These are phyloP conservation scores for Boletus subparvulus DNA, from an alignment of 768 basidiomycete species.

Conservation along the genomic window DNA sequence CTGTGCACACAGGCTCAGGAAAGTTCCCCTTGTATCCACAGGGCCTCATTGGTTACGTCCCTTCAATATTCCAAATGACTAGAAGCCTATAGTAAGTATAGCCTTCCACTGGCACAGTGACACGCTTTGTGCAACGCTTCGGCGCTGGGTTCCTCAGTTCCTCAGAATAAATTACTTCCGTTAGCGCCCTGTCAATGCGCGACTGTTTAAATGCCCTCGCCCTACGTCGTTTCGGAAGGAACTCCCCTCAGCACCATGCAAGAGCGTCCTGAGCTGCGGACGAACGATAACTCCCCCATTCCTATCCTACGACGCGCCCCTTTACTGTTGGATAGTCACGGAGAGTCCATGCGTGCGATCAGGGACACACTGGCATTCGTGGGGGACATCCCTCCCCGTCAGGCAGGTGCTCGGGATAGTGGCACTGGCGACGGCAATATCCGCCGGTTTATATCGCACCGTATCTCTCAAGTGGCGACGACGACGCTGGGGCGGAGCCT, in stretches of 20 bases:
- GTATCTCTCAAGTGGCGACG: constrained; percentile 35
- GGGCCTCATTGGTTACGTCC: no score
- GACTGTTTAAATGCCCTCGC: not conserved
- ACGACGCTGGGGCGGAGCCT: constrained; percentile 31
- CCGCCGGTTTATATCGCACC: constrained; percentile 36
- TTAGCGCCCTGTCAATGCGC: not conserved
- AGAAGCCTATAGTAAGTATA: no score
- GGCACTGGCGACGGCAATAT: constrained; percentile 14
- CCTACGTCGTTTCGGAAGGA: not conserved
- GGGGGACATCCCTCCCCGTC: not conserved
- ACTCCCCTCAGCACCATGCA: constrained; percentile 8
- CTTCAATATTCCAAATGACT: no score
- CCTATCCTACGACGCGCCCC: constrained; percentile 40
- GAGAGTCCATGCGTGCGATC: constrained; percentile 18
- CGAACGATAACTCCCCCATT: constrained; percentile 4
- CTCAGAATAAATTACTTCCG: not conserved
- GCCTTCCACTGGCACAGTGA: not conserved
- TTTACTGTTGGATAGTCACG: constrained; percentile 34
- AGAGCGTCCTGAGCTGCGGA: not conserved
- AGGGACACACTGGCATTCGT: constrained; percentile 5
- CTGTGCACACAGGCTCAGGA: no score
- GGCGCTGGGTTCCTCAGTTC: not conserved
- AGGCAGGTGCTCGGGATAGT: not conserved
- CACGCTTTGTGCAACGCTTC: not conserved
- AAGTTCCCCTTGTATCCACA: no score